Evolutionary conservation across 805 yeast genomes (phyloP), one percentile per base, ranked within the genome.

Genomic region (Candida ovalis): DNA sequence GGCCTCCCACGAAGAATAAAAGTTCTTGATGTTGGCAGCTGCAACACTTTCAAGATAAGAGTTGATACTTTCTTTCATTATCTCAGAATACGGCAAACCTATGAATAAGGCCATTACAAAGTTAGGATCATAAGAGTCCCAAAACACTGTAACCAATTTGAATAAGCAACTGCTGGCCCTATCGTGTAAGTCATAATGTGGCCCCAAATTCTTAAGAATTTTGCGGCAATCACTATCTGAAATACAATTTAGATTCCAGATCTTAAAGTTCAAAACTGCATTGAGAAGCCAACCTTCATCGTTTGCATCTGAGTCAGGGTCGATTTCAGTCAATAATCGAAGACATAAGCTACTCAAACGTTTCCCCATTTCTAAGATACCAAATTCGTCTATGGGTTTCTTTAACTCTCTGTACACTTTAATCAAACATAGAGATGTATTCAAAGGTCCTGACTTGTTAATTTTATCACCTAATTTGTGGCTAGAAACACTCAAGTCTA

Each of bases 91-190:
- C 2, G 47, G 40, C 17, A 63, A 45, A n/a, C 53, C 53, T 30
- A 61, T 22, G 43, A 55, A 62, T 22, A 60, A 42, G 1, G 66
- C 61, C 36, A 61, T 28, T 10, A 63, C 51, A 42, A 50, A 57
- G 8, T 46, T 28, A 1, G 58, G 46, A 2, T 46, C 40, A 44
- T 57, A 62, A 4, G 40, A 10, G 0, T 40, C 4, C 1, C 22
- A 27, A 6, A 54, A 27, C 4, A 43, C 49, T 23, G 59, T 53
- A 2, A 56, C 49, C 18, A 54, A 45, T 3, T 46, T 42, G 37
- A 62, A 63, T 9, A 64, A 44, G 1, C 42, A 17, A 7, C 35
- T 27, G 37, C 52, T 49, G 1, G 60, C 40, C 3, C 2, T 15
- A 1, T 15, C 5, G 28, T 55, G 43, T 19, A 40, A 40, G 0